These are phyloP conservation scores for Leptosphaerulina australis DNA, from an alignment of 2,329 filamentous ascomycete species.

Conservation along the genomic window DNA sequence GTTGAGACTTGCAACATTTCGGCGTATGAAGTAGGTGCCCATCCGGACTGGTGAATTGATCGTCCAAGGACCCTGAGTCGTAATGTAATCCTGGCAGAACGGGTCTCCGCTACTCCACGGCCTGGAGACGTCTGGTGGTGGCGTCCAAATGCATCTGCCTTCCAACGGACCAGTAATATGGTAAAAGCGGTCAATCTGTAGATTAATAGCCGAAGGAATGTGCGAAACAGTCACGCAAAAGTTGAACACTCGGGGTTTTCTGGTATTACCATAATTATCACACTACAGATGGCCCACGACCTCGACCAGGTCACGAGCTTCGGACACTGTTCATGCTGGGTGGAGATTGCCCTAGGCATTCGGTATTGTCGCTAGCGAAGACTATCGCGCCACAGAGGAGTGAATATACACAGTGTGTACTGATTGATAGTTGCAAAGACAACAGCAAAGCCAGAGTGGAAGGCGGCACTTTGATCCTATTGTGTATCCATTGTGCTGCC, in stretches of 20 bases:
- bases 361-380: constrained; percentile 1
- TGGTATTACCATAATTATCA: not conserved
- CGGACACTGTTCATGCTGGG: constrained; percentile 10
- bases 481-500: not conserved
- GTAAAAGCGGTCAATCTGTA: not conserved
- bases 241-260: constrained; percentile 3
- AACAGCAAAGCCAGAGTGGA: not conserved
- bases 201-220: not conserved
- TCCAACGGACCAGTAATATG: constrained; percentile 1
- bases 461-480: not conserved
- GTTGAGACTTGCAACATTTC: constrained; percentile 3
- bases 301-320: constrained; percentile 16
- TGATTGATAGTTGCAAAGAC: constrained; percentile 5
- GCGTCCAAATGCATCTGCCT: not conserved
- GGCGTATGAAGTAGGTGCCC: not conserved
- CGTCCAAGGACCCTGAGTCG: constrained; percentile 1
- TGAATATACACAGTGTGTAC: constrained; percentile 5
- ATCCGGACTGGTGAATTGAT: constrained; percentile 3
- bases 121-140: constrained; percentile 5
- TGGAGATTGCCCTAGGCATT: constrained; percentile 21
- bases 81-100: constrained; percentile 6
- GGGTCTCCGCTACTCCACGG: constrained; percentile 6
- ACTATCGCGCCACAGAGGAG: constrained; percentile 9
- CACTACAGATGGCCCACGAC: constrained; percentile 8
- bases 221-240: not conserved